A percentile compares a stretch with the other conserved stretches of the same genome.
Conservation (phyloP, 2,329 filamentous ascomycete species). For the Fusarium temperatum region DNA sequence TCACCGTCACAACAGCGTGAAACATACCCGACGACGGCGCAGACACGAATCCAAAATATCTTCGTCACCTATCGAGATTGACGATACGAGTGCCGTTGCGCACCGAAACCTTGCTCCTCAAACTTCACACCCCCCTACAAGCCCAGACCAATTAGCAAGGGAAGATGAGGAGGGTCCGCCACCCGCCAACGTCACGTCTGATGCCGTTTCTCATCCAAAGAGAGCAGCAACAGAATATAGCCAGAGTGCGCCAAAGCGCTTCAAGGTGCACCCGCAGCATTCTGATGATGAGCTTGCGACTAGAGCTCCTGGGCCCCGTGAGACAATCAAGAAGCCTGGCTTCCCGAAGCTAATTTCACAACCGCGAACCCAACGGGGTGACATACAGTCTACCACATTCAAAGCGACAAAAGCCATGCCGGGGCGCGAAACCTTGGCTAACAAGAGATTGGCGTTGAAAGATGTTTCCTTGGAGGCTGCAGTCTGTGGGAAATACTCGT, state of each 20-base stretch:
- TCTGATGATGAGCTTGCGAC: conserved; percentile 46
- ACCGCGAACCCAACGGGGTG: conserved; percentile 32
- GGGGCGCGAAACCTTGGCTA: not conserved
- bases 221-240: conserved; percentile 5
- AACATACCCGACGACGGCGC: conserved; percentile 10
- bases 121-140: conserved; percentile 3
- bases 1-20: conserved; percentile 5
- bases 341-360: conserved; percentile 19
- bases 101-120: conserved; percentile 28
- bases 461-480: conserved; percentile 35
- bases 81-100: conserved; percentile 17
- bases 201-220: conserved; percentile 22
- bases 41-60: not conserved
- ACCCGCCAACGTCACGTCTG: conserved; percentile 36
- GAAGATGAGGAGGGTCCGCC: conserved; percentile 20
- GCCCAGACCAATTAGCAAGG: conserved; percentile 39
- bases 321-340: conserved; percentile 17
- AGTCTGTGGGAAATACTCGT: conserved; percentile 32
- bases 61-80: not conserved
- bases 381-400: conserved; percentile 42
- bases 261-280: not conserved
- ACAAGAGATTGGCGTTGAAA: not conserved
- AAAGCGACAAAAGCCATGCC: not conserved
- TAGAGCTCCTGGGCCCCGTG: not conserved
- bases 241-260: conserved; percentile 16